phyloP scores from a whole-genome alignment of 169 alveolate genomes.

The Plasmodium malariae region DNA sequence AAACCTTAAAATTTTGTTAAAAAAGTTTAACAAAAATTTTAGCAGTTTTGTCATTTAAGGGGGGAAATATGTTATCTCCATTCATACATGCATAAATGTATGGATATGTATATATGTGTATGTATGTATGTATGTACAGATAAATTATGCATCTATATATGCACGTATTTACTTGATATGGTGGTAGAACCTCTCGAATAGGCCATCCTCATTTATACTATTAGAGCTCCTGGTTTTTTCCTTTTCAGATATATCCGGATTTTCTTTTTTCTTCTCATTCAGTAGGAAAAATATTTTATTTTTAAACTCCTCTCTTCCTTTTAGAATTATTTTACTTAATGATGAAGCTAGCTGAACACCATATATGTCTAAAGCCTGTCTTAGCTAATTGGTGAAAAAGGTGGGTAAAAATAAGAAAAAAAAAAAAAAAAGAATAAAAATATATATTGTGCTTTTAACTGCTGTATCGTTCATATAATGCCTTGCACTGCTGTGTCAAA shows the following conservation, averaged over 20 bases:
- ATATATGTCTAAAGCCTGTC: slow-evolving; percentile 73
- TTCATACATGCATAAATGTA: too few relatives aligned
- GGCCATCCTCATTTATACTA: slow-evolving; percentile 16
- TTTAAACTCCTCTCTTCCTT: slow-evolving; percentile 69
- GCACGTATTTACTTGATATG: slow-evolving; percentile 48
- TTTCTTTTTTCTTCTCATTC: slow-evolving; percentile 58
- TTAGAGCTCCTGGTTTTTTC: slow-evolving; percentile 5
- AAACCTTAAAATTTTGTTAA: not conserved
- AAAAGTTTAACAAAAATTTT: not conserved
- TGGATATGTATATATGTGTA: not conserved
- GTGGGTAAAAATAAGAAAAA: not conserved
- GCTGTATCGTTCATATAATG: too few relatives aligned
- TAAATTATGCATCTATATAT: not conserved
- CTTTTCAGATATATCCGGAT: not conserved
- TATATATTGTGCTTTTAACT: too few relatives aligned
- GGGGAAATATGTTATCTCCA: too few relatives aligned
- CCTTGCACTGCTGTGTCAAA: too few relatives aligned
- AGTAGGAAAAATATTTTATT: slow-evolving; percentile 66
- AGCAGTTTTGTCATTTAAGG: too few relatives aligned
- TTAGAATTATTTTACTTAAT: slow-evolving; percentile 72
- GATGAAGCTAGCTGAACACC: slow-evolving; percentile 77
- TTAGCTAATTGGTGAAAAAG: slow-evolving; percentile 33
- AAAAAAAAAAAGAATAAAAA: not conserved
- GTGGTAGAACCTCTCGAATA: slow-evolving; percentile 33
- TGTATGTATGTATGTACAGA: not conserved